These are phyloP conservation scores for Chlamydomonas incerta DNA, from an alignment of 139 green algal genomes.

Conservation along the genomic window DNA sequence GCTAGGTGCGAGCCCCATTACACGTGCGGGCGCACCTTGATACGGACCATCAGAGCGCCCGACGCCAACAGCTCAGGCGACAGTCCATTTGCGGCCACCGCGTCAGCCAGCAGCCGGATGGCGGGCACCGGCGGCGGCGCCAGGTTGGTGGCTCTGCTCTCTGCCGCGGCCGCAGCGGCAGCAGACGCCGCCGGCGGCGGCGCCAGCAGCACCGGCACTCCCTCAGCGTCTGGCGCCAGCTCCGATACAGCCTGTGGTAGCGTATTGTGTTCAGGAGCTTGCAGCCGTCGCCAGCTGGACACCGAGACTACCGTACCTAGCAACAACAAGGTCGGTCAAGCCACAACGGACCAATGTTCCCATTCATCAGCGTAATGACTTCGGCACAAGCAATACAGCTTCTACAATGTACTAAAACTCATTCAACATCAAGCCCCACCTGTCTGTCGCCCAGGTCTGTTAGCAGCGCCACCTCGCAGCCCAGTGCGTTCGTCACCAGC, in stretches of 20 bases:
- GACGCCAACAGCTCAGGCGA: conserved; percentile 1
- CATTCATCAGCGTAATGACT: too few relatives aligned
- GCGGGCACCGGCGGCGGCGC: conserved; percentile 8
- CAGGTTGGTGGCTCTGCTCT: neutral
- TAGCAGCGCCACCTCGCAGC: conserved; percentile 66
- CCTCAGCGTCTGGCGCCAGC: conserved; percentile 44
- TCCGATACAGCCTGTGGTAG: conserved; percentile 51
- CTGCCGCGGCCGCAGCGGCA: neutral
- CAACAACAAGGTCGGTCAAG: too few relatives aligned
- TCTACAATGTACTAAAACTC: too few relatives aligned
- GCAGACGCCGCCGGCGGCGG: neutral
- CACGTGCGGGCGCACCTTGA: conserved; percentile 3
- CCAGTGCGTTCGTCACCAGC: conserved; percentile 77
- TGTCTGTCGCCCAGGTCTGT: conserved; percentile 74
- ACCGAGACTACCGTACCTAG: too few relatives aligned
- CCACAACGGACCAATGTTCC: too few relatives aligned
- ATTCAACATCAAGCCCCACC: too few relatives aligned
- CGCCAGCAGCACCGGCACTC: conserved; percentile 25
- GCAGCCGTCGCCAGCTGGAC: too few relatives aligned
- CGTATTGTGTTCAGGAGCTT: too few relatives aligned
- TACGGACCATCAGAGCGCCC: conserved; percentile 13
- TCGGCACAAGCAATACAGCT: too few relatives aligned
- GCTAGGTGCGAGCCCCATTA: too few relatives aligned
- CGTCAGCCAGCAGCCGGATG: conserved; percentile 25
- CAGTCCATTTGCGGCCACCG: neutral